A percentile compares a stretch with the other conserved stretches of the same genome.
Evolutionary conservation across 1,284 basidiomycete genomes (phyloP).

Genomic region (Limonomyces culmigenus): DNA sequence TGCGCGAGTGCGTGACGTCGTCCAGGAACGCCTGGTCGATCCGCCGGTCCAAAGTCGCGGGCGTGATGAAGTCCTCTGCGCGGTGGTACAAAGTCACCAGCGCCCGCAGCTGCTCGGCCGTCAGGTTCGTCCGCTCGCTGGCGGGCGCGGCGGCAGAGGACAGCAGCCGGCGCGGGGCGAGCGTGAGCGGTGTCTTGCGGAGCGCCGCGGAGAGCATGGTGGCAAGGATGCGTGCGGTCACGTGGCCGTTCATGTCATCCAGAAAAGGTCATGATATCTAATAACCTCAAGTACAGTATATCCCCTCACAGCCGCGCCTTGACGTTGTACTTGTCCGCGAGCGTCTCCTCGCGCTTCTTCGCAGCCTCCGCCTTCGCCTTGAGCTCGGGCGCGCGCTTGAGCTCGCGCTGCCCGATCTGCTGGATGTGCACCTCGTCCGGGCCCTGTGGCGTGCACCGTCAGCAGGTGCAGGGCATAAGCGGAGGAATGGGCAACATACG

Average conservation of each 20-base stretch:
- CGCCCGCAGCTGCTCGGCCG: slow-evolving; percentile 48
- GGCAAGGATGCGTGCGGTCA: not conserved
- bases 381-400: slow-evolving; percentile 49
- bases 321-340: slow-evolving; percentile 40
- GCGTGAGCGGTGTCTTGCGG: not conserved
- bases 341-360: slow-evolving; percentile 38
- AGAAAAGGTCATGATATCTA: not conserved
- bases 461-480: not conserved
- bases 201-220: not conserved
- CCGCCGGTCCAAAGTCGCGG: slow-evolving; percentile 40
- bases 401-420: slow-evolving; percentile 80
- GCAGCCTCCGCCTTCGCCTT: slow-evolving; percentile 32
- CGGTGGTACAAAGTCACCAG: slow-evolving; percentile 61
- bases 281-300: not conserved
- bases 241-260: too few species aligned
- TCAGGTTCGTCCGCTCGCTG: too few species aligned
- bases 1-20: too few species aligned
- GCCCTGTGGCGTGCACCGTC: slow-evolving; percentile 30
- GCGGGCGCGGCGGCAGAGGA: too few species aligned
- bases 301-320: slow-evolving; percentile 32
- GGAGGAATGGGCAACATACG: slow-evolving; percentile 26
- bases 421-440: slow-evolving; percentile 90
- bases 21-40: slow-evolving; percentile 44
- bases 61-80: slow-evolving; percentile 44
- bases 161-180: too few species aligned